A percentile compares a stretch with the other conserved stretches of the same genome.
phyloP scores from a whole-genome alignment of 2,329 filamentous ascomycete species.

The Cephalotrichum gorgonifer region DNA sequence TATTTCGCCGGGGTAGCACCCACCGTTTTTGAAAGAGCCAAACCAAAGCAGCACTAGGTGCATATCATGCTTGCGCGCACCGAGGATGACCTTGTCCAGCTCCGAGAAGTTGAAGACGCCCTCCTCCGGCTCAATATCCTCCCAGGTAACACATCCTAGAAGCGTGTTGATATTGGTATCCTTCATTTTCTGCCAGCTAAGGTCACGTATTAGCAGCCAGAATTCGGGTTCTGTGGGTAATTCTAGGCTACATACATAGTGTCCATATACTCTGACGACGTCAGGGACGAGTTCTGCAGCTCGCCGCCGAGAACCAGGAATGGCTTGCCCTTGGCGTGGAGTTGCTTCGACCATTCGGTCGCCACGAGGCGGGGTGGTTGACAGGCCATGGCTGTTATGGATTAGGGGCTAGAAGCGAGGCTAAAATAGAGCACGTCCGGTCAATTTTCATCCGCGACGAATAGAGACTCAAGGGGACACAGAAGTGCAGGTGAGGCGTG shows the following conservation, averaged over 20 bases:
- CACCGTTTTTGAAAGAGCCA: slow-evolving; percentile 19
- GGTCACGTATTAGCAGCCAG: too few relatives aligned
- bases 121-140: slow-evolving; percentile 18
- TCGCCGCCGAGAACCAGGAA: slow-evolving; percentile 20
- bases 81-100: slow-evolving; percentile 15
- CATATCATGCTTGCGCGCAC: slow-evolving; percentile 11
- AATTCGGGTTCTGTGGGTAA: too few relatives aligned
- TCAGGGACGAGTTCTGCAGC: slow-evolving; percentile 17
- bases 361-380: not conserved
- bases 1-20: too few relatives aligned
- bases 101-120: slow-evolving; percentile 16
- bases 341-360: slow-evolving; percentile 15
- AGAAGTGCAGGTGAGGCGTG: too few relatives aligned
- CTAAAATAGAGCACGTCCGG: too few relatives aligned
- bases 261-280: slow-evolving; percentile 13
- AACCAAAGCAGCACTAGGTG: slow-evolving; percentile 19
- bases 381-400: slow-evolving; percentile 15
- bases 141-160: slow-evolving; percentile 19
- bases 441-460: too few relatives aligned
- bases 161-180: slow-evolving; percentile 18
- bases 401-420: too few relatives aligned
- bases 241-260: too few relatives aligned
- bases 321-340: slow-evolving; percentile 16
- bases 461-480: too few relatives aligned
- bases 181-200: slow-evolving; percentile 14